Conservation (phyloP, 1,284 basidiomycete species). For the Boletus smithii region DNA sequence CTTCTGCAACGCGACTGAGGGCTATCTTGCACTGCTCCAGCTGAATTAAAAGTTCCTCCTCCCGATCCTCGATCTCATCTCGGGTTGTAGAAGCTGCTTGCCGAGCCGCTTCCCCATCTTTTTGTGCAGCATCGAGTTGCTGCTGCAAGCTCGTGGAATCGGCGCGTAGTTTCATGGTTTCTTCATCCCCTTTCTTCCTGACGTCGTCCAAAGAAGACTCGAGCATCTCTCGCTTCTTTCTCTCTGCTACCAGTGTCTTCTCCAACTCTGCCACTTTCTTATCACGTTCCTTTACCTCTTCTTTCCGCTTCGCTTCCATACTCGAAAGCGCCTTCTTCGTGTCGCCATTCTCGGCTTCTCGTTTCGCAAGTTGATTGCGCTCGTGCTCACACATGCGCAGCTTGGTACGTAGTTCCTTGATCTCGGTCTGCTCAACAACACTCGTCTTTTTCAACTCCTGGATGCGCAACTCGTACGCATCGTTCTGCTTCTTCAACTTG, state of each 20-base stretch:
- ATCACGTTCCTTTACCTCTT: conserved; percentile 55
- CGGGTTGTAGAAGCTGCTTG: conserved; percentile 29
- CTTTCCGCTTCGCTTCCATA: conserved; percentile 48
- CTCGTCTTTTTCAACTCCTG: conserved; percentile 56
- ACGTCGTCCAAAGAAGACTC: conserved; percentile 46
- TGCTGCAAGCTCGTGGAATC: conserved; percentile 36
- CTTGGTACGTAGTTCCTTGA: conserved; percentile 60
- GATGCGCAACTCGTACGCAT: conserved; percentile 49
- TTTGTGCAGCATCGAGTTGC: conserved; percentile 30
- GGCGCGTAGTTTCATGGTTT: conserved; percentile 37
- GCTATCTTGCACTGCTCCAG: conserved; percentile 47
- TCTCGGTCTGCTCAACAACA: conserved; percentile 52
- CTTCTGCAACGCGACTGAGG: conserved; percentile 47
- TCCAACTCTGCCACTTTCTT: conserved; percentile 55
- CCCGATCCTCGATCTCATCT: conserved; percentile 24
- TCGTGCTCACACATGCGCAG: conserved; percentile 61
- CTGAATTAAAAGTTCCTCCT: conserved; percentile 46
- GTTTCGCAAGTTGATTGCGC: conserved; percentile 46
- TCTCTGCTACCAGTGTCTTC: conserved; percentile 47
- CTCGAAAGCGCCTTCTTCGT: conserved; percentile 49
- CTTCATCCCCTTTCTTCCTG: conserved; percentile 43
- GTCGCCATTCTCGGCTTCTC: conserved; percentile 51
- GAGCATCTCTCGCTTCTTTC: conserved; percentile 44
- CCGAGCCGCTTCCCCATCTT: conserved; percentile 33
- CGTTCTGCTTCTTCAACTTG: conserved; percentile 61